Evolutionary conservation across 2,329 filamentous ascomycete species (phyloP).

Genomic region (Colletotrichum simmondsii): DNA sequence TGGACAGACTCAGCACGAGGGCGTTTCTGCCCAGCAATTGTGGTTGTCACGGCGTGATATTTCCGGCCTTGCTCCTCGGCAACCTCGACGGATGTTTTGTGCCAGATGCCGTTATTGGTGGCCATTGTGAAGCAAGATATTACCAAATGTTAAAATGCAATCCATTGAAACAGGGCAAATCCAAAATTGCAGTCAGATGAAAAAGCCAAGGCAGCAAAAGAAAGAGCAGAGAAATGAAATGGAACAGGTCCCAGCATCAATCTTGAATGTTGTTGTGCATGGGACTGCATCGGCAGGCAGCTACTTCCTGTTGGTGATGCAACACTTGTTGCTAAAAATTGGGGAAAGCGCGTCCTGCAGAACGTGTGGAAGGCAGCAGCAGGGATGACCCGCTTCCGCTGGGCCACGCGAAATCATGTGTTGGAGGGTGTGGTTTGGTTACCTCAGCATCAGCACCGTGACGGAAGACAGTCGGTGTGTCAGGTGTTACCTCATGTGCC

Average conservation of each 20-base stretch:
- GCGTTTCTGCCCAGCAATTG: slow-evolving; percentile 62
- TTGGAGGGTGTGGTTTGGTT: slow-evolving; percentile 7
- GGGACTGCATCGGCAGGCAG: slow-evolving; percentile 13
- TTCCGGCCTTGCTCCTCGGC: slow-evolving; percentile 51
- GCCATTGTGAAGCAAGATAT: slow-evolving; percentile 44
- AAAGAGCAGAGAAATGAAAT: not conserved
- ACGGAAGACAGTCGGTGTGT: not conserved
- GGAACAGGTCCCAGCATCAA: not conserved
- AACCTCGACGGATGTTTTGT: slow-evolving; percentile 64
- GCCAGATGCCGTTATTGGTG: slow-evolving; percentile 53
- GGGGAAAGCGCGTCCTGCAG: slow-evolving; percentile 26
- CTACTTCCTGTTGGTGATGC: slow-evolving; percentile 14
- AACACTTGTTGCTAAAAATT: slow-evolving; percentile 11
- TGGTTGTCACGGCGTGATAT: slow-evolving; percentile 47
- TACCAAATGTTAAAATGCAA: not conserved
- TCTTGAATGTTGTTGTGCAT: slow-evolving; percentile 1
- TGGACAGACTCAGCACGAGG: slow-evolving; percentile 25
- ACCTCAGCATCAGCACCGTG: slow-evolving; percentile 8
- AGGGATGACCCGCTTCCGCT: slow-evolving; percentile 24
- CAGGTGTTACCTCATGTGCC: not conserved
- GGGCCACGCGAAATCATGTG: slow-evolving; percentile 33
- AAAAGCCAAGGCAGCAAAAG: not conserved
- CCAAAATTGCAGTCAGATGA: not conserved
- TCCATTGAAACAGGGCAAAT: slow-evolving; percentile 7
- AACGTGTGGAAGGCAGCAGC: slow-evolving; percentile 23